These are phyloP conservation scores for Melastoma malabathricum DNA, from an alignment of 345 rosid species.

Conservation along the genomic window DNA sequence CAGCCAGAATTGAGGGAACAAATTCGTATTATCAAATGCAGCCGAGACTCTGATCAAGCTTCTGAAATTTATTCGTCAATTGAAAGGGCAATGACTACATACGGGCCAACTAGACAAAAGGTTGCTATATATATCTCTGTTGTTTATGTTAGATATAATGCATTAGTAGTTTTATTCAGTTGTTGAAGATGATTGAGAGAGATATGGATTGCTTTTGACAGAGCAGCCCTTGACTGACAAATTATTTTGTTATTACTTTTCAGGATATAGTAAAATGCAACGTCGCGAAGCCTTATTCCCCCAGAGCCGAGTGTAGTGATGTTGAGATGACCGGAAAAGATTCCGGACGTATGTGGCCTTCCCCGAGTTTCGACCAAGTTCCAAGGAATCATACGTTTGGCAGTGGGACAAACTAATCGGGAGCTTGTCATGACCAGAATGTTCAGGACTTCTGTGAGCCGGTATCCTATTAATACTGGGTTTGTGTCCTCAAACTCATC, in stretches of 20 bases:
- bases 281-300: constrained; percentile 78
- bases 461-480: too few species aligned
- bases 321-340: constrained; percentile 39
- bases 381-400: constrained; percentile 54
- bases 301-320: constrained; percentile 17
- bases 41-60: constrained; percentile 58
- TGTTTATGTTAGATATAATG: not conserved
- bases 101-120: constrained; percentile 41
- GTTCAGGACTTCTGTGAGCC: too few species aligned
- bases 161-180: not conserved
- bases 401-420: constrained; percentile 5
- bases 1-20: constrained; percentile 59
- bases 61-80: constrained; percentile 54
- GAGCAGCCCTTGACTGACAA: not conserved
- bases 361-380: constrained; percentile 38
- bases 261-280: constrained; percentile 66
- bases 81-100: constrained; percentile 50
- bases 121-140: constrained; percentile 16
- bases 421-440: too few species aligned
- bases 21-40: constrained; percentile 61
- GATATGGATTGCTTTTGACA: not conserved
- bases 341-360: constrained; percentile 28
- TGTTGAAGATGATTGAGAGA: not conserved
- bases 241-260: not conserved
- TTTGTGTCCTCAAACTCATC: too few species aligned